These are phyloP conservation scores for Zygosaccharomyces pseudobailii DNA, from an alignment of 1,139 yeast species.

Conservation along the genomic window DNA sequence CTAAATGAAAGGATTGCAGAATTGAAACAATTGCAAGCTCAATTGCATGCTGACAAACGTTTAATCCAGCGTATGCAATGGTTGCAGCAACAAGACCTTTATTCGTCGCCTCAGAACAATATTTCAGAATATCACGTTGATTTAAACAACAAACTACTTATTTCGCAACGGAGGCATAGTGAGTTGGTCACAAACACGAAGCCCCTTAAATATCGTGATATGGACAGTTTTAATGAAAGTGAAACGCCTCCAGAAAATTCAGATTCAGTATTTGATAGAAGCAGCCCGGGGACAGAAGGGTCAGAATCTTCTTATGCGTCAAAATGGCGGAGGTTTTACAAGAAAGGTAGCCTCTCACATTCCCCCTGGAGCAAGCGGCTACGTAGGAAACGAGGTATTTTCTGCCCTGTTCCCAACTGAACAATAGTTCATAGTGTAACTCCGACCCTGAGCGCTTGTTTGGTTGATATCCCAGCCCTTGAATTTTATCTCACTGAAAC, in stretches of 20 bases:
- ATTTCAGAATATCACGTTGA: background rate
- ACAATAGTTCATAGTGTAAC: background rate
- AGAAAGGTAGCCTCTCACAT: background rate
- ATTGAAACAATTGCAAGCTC: background rate
- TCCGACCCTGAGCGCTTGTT: background rate
- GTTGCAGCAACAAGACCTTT: background rate
- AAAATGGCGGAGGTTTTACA: background rate
- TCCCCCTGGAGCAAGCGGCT: background rate
- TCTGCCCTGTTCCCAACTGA: background rate
- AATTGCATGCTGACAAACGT: background rate
- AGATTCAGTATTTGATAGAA: background rate
- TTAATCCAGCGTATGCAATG: background rate
- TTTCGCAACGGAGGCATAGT: background rate
- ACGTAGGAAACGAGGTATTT: background rate
- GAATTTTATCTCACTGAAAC: background rate
- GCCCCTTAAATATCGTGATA: background rate
- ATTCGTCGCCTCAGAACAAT: background rate
- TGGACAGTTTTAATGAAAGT: background rate
- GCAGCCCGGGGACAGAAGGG: background rate
- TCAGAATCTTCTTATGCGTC: background rate
- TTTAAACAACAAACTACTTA: background rate
- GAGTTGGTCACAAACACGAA: background rate
- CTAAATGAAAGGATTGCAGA: background rate
- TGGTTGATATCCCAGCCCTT: background rate
- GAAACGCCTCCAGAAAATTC: background rate